Evolutionary conservation across 2,329 filamentous ascomycete genomes (phyloP), one percentile per base, ranked within the genome.

Genomic region (Xylariaceae sp.): DNA sequence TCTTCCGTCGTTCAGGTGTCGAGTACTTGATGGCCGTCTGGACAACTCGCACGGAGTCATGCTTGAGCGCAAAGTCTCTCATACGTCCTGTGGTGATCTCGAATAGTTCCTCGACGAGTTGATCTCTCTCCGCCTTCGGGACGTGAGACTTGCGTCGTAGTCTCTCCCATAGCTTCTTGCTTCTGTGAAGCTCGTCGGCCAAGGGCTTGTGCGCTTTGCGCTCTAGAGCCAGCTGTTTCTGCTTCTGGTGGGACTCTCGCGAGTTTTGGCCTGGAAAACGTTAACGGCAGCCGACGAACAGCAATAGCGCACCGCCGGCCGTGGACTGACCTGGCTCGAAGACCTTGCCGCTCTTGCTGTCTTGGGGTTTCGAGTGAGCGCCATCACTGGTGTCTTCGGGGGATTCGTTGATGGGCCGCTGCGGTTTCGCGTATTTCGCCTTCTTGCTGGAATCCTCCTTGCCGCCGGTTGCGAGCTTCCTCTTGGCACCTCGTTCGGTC

Each of bases 1-100:
- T 77, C 60, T 81, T 85, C 53, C 86, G 76, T 63, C 95, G 89
- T 40, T 84, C 81, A 35, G 78, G 70, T 29, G 82, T 93, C 30
- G 87, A 83, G 62, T 98, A 98, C 62, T 98, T 98, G 63, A 98
- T 77, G 23, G 90, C 92, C 10, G 89, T 95, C 65, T 98, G 92
- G 17, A 98, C 83, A 26, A 94, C 88, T 47, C 92, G 77, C n/a
- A 94, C 90, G 22, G 88, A 86, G 57, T 98, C 92, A 60, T 98
- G 92, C 74, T 98, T 98, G 65, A 98, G 84, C 14, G 95, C 90
- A 47, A 96, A 94, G 42, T 96, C 92, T 61, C 86, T 87, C 51
- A 96, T 83, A 37, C 84, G 78, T 33, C 89, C 90, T 16, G 85
- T 92, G 51, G 95, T 84, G 53, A 98, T 94, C 37, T 74, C 72